Evolutionary conservation across 192 early-diverging fungal genomes (phyloP).

Genomic region (Jimgerdemannia flammicorona): DNA sequence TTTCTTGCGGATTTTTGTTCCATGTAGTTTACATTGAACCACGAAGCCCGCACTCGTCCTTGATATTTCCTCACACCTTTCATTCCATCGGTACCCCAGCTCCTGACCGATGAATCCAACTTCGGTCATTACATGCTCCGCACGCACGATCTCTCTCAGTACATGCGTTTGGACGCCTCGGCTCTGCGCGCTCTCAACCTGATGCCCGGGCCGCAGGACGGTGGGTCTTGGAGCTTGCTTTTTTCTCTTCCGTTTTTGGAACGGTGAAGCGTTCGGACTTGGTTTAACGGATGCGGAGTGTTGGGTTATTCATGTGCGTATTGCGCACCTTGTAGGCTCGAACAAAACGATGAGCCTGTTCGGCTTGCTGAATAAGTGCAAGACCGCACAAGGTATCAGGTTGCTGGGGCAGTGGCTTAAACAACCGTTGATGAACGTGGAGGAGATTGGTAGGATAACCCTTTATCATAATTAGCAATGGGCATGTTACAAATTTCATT

Average conservation of each 20-base stretch:
- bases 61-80: neutral
- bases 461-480: too few relatives aligned
- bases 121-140: constrained; percentile 71
- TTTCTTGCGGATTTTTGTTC: too few relatives aligned
- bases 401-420: constrained; percentile 90
- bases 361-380: constrained; percentile 85
- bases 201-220: constrained; percentile 72
- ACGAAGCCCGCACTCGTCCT: too few relatives aligned
- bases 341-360: constrained; percentile 61
- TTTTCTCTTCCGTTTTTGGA: neutral
- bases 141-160: constrained; percentile 80
- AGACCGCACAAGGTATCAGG: constrained; percentile 82
- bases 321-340: constrained; percentile 31
- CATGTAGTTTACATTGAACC: too few relatives aligned
- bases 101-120: constrained; percentile 75
- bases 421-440: constrained; percentile 76
- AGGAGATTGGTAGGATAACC: constrained; percentile 71
- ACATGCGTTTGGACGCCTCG: constrained; percentile 88
- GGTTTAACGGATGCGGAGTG: too few relatives aligned
- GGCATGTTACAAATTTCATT: too few relatives aligned
- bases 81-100: constrained; percentile 27
- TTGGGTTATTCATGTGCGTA: too few relatives aligned
- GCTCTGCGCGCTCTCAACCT: constrained; percentile 87
- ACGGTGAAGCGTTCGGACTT: too few relatives aligned
- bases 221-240: constrained; percentile 29